Base-by-base conservation (phyloP, 495 filamentous ascomycete species). In the Aspergillus leporis region DNA sequence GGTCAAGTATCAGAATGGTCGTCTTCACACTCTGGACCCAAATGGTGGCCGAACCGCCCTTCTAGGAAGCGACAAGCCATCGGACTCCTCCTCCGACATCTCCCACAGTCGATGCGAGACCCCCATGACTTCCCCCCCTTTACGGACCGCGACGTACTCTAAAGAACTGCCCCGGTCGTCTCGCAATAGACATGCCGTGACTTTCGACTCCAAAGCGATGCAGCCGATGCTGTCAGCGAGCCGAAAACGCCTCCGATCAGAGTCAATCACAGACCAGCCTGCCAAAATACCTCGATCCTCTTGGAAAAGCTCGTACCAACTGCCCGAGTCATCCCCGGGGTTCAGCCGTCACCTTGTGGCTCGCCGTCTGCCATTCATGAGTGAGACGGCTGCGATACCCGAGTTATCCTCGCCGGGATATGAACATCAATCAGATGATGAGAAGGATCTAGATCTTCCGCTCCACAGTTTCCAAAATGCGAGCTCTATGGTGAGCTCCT, bases 1-100 rank as follows among this genome's bases (percentile, higher is more conserved):
- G 77, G 92, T 96, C 84, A 99, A 97, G 77, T 90, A 93, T 53
- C 90, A 93, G 72, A 87, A 97, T 74, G 93, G 93, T 61, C 74
- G 72, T 54, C 66, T 78, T 28, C 71, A 72, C 59, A 57, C 66
- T 3, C 56, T 74, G 41, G 70, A 69, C 49, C 60, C 86, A 80
- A 64, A 92, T 58, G 90, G 96, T 64, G 81, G 87, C 61, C 84
- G 62, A 34, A 55, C 56, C 23, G 50, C 51, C 38, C 62, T 57
- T 31, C 30, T 68, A 8, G 74, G 69, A 22, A 68, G 61, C 59
- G 75, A 78, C 59, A 75, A 72, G 51, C 75, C 74, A 36, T 96
- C 91, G 65, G 90, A 93, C 72, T 89, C 90, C 4, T 93, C 91
- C 1, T 93, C 91, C 47, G 89, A 85, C 13, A 69, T 78, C 45